Percentiles rank a stretch among this genome's conserved stretches.
Evolutionary conservation across 176 grass and related monocot genomes (phyloP).

Genomic region (Puccinellia tenuiflora): DNA sequence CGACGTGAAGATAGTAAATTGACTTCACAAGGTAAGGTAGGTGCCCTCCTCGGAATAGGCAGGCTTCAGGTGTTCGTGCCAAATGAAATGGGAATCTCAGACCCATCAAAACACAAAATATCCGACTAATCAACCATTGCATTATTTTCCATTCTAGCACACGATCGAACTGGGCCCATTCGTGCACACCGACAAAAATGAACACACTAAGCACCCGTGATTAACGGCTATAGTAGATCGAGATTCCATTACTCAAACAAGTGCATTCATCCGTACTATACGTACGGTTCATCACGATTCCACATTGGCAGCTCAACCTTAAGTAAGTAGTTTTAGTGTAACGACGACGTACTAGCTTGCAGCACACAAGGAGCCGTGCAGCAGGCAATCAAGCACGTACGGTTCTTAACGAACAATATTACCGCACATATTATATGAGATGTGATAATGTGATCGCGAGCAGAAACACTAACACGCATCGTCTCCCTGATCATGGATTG

Average conservation of each 20-base stretch:
- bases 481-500: conserved; percentile 24
- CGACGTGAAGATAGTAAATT: background rate
- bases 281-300: background rate
- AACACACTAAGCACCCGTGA: background rate
- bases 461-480: background rate
- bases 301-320: background rate
- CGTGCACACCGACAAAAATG: conserved; percentile 2
- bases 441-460: background rate
- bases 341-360: background rate
- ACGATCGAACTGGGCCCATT: background rate
- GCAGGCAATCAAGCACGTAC: background rate
- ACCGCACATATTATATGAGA: background rate
- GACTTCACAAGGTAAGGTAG: background rate
- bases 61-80: background rate
- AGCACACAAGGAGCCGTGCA: background rate
- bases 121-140: background rate
- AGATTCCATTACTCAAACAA: background rate
- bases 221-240: background rate
- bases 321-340: background rate
- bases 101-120: background rate
- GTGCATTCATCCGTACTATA: background rate
- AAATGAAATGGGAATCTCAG: background rate
- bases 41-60: background rate
- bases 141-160: background rate
- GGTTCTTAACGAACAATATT: background rate